Evolutionary conservation across 805 yeast genomes (phyloP).

Genomic region (Myxozyma neotropica): DNA sequence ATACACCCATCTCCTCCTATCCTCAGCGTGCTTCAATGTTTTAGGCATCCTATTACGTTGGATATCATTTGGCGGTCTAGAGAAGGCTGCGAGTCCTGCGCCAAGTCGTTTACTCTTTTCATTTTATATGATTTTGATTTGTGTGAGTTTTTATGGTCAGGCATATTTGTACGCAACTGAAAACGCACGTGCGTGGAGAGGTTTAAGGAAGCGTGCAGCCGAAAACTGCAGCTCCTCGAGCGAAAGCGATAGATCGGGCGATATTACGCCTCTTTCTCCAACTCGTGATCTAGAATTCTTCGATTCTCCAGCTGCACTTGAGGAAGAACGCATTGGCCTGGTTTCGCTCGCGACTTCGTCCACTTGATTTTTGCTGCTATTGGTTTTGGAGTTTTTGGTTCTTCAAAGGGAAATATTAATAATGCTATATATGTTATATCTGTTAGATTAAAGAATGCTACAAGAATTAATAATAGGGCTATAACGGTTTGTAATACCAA

Average conservation of each 20-base stretch:
- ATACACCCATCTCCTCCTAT: constrained; percentile 1
- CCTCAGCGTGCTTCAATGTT: not conserved
- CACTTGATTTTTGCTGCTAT: not conserved
- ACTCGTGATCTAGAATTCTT: not conserved
- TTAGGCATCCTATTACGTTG: not conserved
- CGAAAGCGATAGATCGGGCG: not conserved
- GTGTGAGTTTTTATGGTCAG: not conserved
- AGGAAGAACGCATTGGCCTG: constrained; percentile 6
- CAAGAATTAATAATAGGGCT: too few species aligned
- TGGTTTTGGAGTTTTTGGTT: not conserved
- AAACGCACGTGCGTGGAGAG: constrained; percentile 10
- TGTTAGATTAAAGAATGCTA: too few species aligned
- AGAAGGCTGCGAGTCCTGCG: constrained; percentile 1
- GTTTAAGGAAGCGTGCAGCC: constrained; percentile 2
- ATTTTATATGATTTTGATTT: not conserved
- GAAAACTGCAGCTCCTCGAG: not conserved
- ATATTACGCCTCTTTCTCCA: not conserved
- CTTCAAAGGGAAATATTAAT: not conserved
- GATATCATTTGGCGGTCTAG: not conserved
- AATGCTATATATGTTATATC: too few species aligned
- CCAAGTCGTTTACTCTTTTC: constrained; percentile 3
- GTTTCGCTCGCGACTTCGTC: not conserved
- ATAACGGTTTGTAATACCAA: not conserved
- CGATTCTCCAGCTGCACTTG: not conserved
- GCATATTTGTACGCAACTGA: not conserved